phyloP scores from a whole-genome alignment of 1,139 yeast species.

The Pichiaceae sp. region DNA sequence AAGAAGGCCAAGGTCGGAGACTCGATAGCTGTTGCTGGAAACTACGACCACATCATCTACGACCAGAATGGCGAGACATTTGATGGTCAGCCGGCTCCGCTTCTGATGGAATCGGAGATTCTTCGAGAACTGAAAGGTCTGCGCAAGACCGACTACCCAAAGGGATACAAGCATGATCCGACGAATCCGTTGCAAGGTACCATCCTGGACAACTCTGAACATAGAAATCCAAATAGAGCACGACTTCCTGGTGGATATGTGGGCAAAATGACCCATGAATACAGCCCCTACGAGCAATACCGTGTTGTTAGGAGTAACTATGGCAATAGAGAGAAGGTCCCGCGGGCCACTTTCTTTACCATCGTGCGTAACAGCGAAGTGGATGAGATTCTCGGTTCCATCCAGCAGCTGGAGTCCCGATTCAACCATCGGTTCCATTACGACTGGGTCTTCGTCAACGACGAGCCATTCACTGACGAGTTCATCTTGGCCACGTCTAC shows the following conservation, averaged over 20 bases:
- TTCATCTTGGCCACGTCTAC: constrained; percentile 35
- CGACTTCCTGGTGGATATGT: constrained; percentile 13
- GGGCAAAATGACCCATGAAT: constrained; percentile 12
- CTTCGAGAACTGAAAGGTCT: neutral
- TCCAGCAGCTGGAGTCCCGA: constrained; percentile 42
- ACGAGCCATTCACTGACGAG: constrained; percentile 39
- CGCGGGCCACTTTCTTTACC: constrained; percentile 44
- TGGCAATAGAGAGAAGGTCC: constrained; percentile 20
- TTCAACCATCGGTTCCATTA: constrained; percentile 44
- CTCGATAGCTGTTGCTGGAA: neutral
- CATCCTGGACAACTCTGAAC: constrained; percentile 13
- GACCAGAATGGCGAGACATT: neutral
- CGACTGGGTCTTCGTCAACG: constrained; percentile 56
- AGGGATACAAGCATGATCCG: neutral
- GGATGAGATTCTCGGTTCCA: constrained; percentile 35
- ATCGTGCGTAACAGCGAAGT: constrained; percentile 47
- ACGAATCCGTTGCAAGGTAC: constrained; percentile 16
- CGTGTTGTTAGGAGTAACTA: constrained; percentile 10
- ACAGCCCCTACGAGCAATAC: constrained; percentile 16
- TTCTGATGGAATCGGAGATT: neutral
- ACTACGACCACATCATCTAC: neutral
- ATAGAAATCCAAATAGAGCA: constrained; percentile 10
- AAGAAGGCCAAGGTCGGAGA: neutral
- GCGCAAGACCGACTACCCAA: neutral
- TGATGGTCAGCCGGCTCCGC: neutral